Evolutionary conservation across 805 yeast genomes (phyloP), one percentile per base, ranked within the genome.

Genomic region (Wickerhamomyces ciferrii): DNA sequence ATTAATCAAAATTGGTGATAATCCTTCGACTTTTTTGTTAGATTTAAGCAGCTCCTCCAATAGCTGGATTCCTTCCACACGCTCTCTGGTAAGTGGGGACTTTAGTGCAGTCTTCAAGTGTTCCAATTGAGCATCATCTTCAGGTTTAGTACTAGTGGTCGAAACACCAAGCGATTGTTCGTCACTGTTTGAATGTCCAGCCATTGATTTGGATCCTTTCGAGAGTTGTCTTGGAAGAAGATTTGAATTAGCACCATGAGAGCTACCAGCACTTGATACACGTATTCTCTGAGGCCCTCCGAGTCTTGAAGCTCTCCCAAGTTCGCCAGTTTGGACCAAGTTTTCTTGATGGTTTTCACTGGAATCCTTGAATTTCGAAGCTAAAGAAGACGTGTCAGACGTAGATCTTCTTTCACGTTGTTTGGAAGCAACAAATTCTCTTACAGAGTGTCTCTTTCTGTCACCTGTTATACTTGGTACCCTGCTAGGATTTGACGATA

Each of bases 351-450:
- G 31, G 43, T 5, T n/a, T 8, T 29, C 42, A 13, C 39, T 13
- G 3, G 47, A 32, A 38, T 49, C 36, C 14, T 40, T 45, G 20
- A 36, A n/a, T 40, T 43, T 20, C 31, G 60, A 50, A 4, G 60
- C 44, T 45, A 50, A 58, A 18, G 60, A 53, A 34, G 70, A 58
- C 53, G 63, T 54, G 0, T 68, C 70, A 9, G 68, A 53, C 40
- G 62, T 53, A 5, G 72, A 63, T 45, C 72, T 67, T 48, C 74
- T 57, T 43, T 70, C 70, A 52, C 68, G 63, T 54, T 71, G 67
- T 44, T 68, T 71, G 1, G 78, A 72, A 27, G 71, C 64, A 4
- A 75, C 74, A 24, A 74, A 56, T 24, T 75, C 81, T 48, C 68
- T 70, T 39, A 78, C 61, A 1, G 86, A 76, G 3, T 75, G 74